phyloP scores from a whole-genome alignment of 768 basidiomycete genomes.

The Collybia nuda region DNA sequence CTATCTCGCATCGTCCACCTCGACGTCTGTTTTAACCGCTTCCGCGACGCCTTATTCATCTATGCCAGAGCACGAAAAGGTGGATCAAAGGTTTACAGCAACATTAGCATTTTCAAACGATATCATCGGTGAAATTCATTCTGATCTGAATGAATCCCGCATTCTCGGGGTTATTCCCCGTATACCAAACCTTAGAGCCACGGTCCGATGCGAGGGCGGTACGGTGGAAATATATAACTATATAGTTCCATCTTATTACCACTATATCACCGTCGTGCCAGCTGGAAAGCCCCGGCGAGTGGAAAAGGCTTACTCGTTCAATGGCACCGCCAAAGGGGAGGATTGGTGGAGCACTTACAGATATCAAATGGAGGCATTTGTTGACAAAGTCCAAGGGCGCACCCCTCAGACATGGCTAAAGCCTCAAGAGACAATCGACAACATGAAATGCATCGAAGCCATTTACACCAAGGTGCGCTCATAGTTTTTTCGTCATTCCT shows the following conservation, averaged over 20 bases:
- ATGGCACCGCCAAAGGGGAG: slow-evolving; percentile 38
- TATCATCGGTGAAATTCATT: slow-evolving; percentile 29
- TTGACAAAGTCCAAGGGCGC: slow-evolving; percentile 52
- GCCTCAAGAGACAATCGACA: slow-evolving; percentile 47
- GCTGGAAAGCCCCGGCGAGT: slow-evolving; percentile 23
- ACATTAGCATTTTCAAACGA: slow-evolving; percentile 25
- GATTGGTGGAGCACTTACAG: slow-evolving; percentile 54
- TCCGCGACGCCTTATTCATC: slow-evolving; percentile 18
- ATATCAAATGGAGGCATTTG: slow-evolving; percentile 62
- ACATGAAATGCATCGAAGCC: slow-evolving; percentile 56
- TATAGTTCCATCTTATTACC: slow-evolving; percentile 39
- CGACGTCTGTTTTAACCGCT: slow-evolving; percentile 34
- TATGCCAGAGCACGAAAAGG: slow-evolving; percentile 4
- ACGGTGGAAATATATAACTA: slow-evolving; percentile 40
- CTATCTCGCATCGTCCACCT: slow-evolving; percentile 40
- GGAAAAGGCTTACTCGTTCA: slow-evolving; percentile 42
- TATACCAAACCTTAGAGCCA: slow-evolving; percentile 29
- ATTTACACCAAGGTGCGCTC: slow-evolving; percentile 45
- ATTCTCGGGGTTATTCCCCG: slow-evolving; percentile 31
- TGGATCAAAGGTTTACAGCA: slow-evolving; percentile 28
- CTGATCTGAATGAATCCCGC: slow-evolving; percentile 26
- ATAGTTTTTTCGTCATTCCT: too few relatives aligned
- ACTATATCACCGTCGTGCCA: slow-evolving; percentile 40
- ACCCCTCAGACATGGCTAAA: slow-evolving; percentile 51
- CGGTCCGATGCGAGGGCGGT: slow-evolving; percentile 42